Evolutionary conservation across 2,329 filamentous ascomycete species (phyloP).

Genomic region (Macroventuria anomochaeta): DNA sequence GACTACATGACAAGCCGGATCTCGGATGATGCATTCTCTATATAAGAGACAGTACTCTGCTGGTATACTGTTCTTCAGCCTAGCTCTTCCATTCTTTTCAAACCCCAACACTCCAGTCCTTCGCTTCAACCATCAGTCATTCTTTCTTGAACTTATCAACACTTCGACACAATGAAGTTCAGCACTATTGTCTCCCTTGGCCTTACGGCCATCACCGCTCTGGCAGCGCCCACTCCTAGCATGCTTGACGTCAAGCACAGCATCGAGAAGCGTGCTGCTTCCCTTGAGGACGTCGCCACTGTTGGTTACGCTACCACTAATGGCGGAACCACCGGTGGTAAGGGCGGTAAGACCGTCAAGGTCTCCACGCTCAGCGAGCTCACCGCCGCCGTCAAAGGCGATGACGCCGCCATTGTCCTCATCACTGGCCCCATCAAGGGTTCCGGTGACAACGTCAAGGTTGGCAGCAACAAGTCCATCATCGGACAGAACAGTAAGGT

Average conservation of each 20-base stretch:
- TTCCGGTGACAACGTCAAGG: constrained; percentile 50
- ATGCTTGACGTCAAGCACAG: constrained; percentile 26
- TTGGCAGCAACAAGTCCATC: constrained; percentile 59
- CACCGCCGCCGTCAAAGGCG: constrained; percentile 53
- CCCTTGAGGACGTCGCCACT: constrained; percentile 36
- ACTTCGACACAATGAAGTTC: constrained; percentile 39
- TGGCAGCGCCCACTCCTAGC: constrained; percentile 43
- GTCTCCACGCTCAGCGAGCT: constrained; percentile 51
- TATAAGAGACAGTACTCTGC: constrained; percentile 17
- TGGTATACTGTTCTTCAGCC: constrained; percentile 15
- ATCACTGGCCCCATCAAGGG: constrained; percentile 55
- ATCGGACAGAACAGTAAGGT: constrained; percentile 57
- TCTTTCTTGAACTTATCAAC: constrained; percentile 19
- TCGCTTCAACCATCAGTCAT: constrained; percentile 24
- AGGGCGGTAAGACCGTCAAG: constrained; percentile 44
- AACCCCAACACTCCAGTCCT: constrained; percentile 19
- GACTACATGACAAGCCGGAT: constrained; percentile 1
- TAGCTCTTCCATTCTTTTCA: constrained; percentile 29
- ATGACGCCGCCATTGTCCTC: constrained; percentile 55
- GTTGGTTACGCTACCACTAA: constrained; percentile 45
- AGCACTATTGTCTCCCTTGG: constrained; percentile 38
- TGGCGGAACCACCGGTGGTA: constrained; percentile 50
- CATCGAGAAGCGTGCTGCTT: constrained; percentile 37
- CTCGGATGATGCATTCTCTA: constrained; percentile 13
- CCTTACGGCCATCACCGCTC: constrained; percentile 39